Conservation (phyloP, 2,329 filamentous ascomycete species). For the Zymoseptoria brevis region DNA sequence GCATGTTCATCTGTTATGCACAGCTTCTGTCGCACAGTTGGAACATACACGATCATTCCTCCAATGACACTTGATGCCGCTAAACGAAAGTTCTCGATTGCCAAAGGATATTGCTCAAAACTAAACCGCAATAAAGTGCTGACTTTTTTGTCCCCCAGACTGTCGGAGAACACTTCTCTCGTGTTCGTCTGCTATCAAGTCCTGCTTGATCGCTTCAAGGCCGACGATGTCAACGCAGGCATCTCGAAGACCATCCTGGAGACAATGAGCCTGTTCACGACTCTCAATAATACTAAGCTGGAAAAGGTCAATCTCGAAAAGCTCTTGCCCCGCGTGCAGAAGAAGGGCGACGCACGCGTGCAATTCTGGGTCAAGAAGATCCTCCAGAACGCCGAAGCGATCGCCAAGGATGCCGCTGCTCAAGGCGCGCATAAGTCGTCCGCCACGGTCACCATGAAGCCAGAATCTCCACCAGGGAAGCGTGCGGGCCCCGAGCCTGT, state of each 20-base stretch:
- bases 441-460: conserved; percentile 16
- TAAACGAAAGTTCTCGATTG: not conserved
- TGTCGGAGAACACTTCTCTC: conserved; percentile 30
- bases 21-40: not conserved
- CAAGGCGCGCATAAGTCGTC: conserved; percentile 38
- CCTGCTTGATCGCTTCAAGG: conserved; percentile 40
- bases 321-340: conserved; percentile 55
- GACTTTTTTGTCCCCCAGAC: conserved; percentile 8
- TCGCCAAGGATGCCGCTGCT: conserved; percentile 17
- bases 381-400: conserved; percentile 30
- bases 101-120: not conserved
- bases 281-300: conserved; percentile 51
- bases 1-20: not conserved
- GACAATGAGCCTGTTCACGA: conserved; percentile 55
- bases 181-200: conserved; percentile 43
- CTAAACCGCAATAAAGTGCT: conserved; percentile 1
- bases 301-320: conserved; percentile 60
- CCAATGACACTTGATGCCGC: no score
- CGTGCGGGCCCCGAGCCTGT: conserved; percentile 23
- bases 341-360: conserved; percentile 57
- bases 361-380: conserved; percentile 55
- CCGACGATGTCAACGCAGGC: conserved; percentile 37
- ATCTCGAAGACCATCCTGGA: conserved; percentile 39
- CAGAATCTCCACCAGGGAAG: conserved; percentile 28
- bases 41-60: no score